Conservation (phyloP, 2,329 filamentous ascomycete genomes). For the Colletotrichum ledebouriae region DNA sequence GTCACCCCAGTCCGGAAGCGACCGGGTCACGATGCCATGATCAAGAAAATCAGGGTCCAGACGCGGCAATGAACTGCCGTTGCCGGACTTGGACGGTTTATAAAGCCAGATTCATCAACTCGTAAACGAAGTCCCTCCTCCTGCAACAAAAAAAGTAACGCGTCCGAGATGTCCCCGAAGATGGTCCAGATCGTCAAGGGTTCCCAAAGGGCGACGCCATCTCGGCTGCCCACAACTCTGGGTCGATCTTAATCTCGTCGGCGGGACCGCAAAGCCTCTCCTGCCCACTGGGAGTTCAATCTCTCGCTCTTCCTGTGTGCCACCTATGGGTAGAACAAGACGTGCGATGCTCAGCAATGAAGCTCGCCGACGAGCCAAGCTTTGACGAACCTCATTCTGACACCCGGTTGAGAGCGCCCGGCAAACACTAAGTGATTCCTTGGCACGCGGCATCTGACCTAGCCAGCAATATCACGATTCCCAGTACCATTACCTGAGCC, state of each 20-base stretch:
- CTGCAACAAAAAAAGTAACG: background rate
- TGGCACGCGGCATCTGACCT: conserved; percentile 14
- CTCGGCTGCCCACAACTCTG: conserved; percentile 6
- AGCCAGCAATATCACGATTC: background rate
- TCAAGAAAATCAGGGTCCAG: conserved; percentile 13
- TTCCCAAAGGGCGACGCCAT: conserved; percentile 15
- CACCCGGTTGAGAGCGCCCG: conserved; percentile 5
- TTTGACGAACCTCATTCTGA: background rate
- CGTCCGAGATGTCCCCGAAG: background rate
- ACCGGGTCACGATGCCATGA: conserved; percentile 11
- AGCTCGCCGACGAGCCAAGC: background rate
- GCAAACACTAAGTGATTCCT: background rate
- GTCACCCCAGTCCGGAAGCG: conserved; percentile 7
- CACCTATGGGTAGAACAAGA: background rate
- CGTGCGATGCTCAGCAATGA: background rate
- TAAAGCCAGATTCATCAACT: background rate
- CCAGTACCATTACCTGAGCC: conserved; percentile 25
- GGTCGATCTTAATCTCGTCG: conserved; percentile 30
- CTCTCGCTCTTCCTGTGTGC: conserved; percentile 1
- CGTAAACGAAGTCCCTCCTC: background rate
- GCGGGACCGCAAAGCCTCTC: background rate
- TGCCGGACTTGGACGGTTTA: conserved; percentile 13
- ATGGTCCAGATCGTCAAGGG: conserved; percentile 10
- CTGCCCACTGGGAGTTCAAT: background rate
- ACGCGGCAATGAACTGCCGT: conserved; percentile 12